Evolutionary conservation across 2,329 filamentous ascomycete species (phyloP).

Genomic region (Sarocladiaceae sp.): DNA sequence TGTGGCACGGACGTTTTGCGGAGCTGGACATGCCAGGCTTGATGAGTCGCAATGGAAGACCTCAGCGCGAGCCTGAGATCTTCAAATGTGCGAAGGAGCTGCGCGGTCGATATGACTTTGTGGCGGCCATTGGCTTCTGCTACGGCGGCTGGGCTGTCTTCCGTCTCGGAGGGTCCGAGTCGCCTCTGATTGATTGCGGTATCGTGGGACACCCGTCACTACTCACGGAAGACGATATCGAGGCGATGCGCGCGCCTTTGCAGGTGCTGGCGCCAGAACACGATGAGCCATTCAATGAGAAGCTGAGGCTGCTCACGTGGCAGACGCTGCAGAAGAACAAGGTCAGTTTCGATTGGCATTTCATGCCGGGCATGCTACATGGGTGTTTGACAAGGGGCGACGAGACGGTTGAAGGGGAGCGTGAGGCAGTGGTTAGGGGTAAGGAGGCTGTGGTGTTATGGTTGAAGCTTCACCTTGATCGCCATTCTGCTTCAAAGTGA

Average conservation of each 20-base stretch:
- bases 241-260: slow-evolving; percentile 37
- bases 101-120: slow-evolving; percentile 23
- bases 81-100: slow-evolving; percentile 29
- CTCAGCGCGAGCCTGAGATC: slow-evolving; percentile 33
- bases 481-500: too few species aligned
- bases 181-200: slow-evolving; percentile 37
- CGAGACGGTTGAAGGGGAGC: slow-evolving; percentile 26
- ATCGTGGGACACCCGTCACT: slow-evolving; percentile 37
- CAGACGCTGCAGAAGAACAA: slow-evolving; percentile 26
- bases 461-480: slow-evolving; percentile 22
- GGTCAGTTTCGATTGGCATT: slow-evolving; percentile 36
- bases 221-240: slow-evolving; percentile 38
- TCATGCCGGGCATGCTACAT: slow-evolving; percentile 40
- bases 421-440: slow-evolving; percentile 33
- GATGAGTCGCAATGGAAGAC: slow-evolving; percentile 27
- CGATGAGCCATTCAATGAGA: slow-evolving; percentile 32
- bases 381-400: slow-evolving; percentile 33
- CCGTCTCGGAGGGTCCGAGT: slow-evolving; percentile 33
- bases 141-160: slow-evolving; percentile 46
- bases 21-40: slow-evolving; percentile 33
- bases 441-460: slow-evolving; percentile 37
- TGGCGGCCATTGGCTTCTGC: slow-evolving; percentile 43
- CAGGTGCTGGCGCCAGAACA: slow-evolving; percentile 45
- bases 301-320: slow-evolving; percentile 35
- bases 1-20: slow-evolving; percentile 20